Evolutionary conservation across 805 yeast genomes (phyloP), one percentile per base, ranked within the genome.

Genomic region (Clavispora phyllophila): DNA sequence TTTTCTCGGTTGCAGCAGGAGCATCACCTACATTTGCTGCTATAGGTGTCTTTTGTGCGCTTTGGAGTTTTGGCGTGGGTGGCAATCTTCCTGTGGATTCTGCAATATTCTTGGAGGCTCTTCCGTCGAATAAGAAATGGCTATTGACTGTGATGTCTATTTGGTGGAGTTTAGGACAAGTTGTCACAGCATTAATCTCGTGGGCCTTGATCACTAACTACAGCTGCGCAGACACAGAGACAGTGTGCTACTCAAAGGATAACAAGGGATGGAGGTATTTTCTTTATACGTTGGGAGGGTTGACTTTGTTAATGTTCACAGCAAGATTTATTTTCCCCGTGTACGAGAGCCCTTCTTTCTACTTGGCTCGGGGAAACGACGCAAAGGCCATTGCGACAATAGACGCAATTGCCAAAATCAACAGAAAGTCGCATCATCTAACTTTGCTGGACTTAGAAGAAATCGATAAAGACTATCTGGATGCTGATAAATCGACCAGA

Each of bases 201-300:
- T 48, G 52, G 52, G 50, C 47, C 15, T 39, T 50, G n/a, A 44
- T 50, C 15, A 36, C 52, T 15, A 50, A 46, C 25, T 48, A 32
- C 26, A 41, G 46, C 33, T 50, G 54, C 38, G 14, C 36, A 4
- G 50, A 40, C 31, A 18, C 27, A 17, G 26, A 33, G 12, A 19
- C 37, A 32, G 42, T 36, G 7, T 79, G 85, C 55, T 65, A 66
- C 24, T 64, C 75, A 9, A 44, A 52, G 12, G 56, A 63, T 27
- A 80, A 80, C 57, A 69, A 73, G 62, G 85, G 85, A 40, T 80
- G 85, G 84, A 60, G 85, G 53, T 80, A 80, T 57, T 65, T 70
- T 38, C 63, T 69, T 48, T 70, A 71, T 47, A 78, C 78, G 6
- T 53, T 76, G 41, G 60, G 73, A 12, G 74, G 81, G 18, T 46